Base-by-base conservation (phyloP, 176 grass and related monocot species). In the Aechmea fasciata region DNA sequence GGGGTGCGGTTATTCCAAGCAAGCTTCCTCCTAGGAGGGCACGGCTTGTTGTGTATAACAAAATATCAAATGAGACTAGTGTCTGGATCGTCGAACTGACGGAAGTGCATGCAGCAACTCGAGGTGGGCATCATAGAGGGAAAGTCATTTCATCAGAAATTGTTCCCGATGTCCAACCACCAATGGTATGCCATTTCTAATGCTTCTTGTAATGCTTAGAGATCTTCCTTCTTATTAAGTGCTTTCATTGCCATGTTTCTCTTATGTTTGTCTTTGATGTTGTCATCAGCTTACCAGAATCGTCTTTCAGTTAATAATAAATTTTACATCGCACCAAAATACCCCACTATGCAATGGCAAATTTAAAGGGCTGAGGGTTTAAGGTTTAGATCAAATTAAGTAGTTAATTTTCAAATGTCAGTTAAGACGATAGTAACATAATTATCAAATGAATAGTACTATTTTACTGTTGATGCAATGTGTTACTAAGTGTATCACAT, bases 101-200 rank as follows among this genome's bases (percentile, higher is more conserved):
- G 70, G 85, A 94, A 77, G 95, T 99, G 75, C 95, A 99, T 78
- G 95, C 95, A 53, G 90, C 95, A 74, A 88, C 95, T 20, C 86
- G 95, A 54, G 95, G 95, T 83, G 95, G 95, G 28, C 95, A 99
- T 79, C 95, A 99, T 71, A 93, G 95, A 85, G 95, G 95, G 48
- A 99, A 91, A 64, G 95, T 91, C 41, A 72, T 91, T 76, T 79
- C 84, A 68, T 78, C 95, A 64, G 84, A 84, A 86, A 73, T 99
- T 79, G 65, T 99, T 79, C 90, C 82, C 49, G 87, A 94, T 80
- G 90, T 99, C 75, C 95, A 99, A 71, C 95, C 95, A 50, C 84
- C 95, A 64, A 90, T 99, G 95, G 95, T 99, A 91, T 62, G 83
- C 63, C 22, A 10, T 33, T 11, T 50, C 1, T 65, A 64, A 18